Evolutionary conservation across 1,139 yeast genomes (phyloP), one percentile per base, ranked within the genome.

Genomic region (Protomyces inouyei): DNA sequence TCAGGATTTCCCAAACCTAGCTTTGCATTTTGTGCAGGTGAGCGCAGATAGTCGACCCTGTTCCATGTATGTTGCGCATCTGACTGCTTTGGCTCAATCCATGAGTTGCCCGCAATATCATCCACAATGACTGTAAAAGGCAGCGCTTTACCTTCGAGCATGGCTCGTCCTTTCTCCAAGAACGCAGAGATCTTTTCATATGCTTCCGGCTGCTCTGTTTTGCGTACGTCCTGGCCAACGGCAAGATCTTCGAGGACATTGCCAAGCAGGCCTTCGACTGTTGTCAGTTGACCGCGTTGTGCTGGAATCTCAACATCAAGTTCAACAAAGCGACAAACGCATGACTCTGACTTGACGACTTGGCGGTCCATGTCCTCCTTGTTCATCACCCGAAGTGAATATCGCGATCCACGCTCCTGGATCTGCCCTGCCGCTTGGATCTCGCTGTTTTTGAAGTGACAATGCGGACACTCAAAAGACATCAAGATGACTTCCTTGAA

Each of bases 21-120:
- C 67, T 81, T 83, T 48, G 87, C 90, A 73, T 90, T 88, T 75
- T 95, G 98, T 70, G 90, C 96, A 51, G 90, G 90, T 3, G 95
- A 83, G 77, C 99, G 83, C 71, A 82, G 78, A 75, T 93, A 93
- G 71, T 91, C 95, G 55, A 82, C 80, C 77, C 85, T 87, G 36
- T 95, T 82, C 97, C 98, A 92, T 74, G 91, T 90, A 76, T 90
- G 96, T 63, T 88, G 79, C 12, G 96, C 82, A 74, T 92, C 97
- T 65, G 88, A 92, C 23, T 98, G 98, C 66, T 83, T 77, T 73
- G 83, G 91, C 74, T 91, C 97, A 65, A 95, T 86, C 96, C 97
- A 95, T 1, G 98, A 92, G 77, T 95, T 93, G 23, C 99, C 99
- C 0, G 97, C 84, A 40, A 98, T 98, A 76, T 93, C 99, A 75